A percentile compares a stretch with the other conserved stretches of the same genome.
These are phyloP conservation scores for Perilla frutescens DNA, from an alignment of 257 asterid genomes.

Conservation along the genomic window DNA sequence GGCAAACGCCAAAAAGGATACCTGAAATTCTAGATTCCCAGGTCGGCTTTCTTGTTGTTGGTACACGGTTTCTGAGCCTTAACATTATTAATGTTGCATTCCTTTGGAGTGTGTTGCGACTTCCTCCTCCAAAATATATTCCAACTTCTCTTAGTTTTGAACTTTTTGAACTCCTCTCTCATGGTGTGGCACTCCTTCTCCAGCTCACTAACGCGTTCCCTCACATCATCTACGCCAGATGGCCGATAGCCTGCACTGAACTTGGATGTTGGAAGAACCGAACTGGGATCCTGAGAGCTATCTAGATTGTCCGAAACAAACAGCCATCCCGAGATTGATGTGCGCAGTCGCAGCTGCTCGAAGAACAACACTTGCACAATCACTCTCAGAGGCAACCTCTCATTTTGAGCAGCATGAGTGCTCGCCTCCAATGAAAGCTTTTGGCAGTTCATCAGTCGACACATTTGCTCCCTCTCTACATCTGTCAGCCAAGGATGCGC, in stretches of 20 bases:
- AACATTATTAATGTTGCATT: neutral
- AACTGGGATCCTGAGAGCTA: slow-evolving; percentile 56
- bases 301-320: slow-evolving; percentile 79
- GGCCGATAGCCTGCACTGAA: slow-evolving; percentile 32
- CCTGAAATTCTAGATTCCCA: neutral
- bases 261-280: slow-evolving; percentile 45
- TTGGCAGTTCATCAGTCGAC: slow-evolving; percentile 85
- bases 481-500: slow-evolving; percentile 93
- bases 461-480: slow-evolving; percentile 72
- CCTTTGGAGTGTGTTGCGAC: slow-evolving; percentile 39
- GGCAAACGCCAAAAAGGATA: no score
- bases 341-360: slow-evolving; percentile 83
- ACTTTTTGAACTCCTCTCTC: slow-evolving; percentile 73
- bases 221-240: slow-evolving; percentile 61
- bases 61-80: slow-evolving; percentile 30
- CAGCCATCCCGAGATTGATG: slow-evolving; percentile 90
- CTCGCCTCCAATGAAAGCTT: slow-evolving; percentile 92
- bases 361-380: slow-evolving; percentile 86
- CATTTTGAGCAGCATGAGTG: slow-evolving; percentile 93
- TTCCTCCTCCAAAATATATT: slow-evolving; percentile 77
- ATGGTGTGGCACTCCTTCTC: slow-evolving; percentile 84
- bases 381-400: slow-evolving; percentile 87
- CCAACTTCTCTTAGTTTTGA: slow-evolving; percentile 74
- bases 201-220: slow-evolving; percentile 72
- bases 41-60: slow-evolving; percentile 8